Evolutionary conservation across 2,329 filamentous ascomycete genomes (phyloP).

Genomic region (Blastomyces emzantsi): DNA sequence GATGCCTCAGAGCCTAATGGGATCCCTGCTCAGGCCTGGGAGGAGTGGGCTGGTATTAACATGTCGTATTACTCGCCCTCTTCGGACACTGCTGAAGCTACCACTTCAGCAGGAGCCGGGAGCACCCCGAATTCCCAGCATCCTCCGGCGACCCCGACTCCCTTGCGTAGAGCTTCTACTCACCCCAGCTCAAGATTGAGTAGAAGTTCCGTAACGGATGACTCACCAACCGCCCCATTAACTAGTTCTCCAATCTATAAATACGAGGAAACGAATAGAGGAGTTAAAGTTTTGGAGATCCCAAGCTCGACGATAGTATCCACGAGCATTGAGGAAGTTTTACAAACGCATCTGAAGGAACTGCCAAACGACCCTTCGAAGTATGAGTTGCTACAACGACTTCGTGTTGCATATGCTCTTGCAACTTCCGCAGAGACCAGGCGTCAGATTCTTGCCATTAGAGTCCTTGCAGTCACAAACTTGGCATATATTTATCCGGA

Average conservation of each 20-base stretch:
- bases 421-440: conserved; percentile 55
- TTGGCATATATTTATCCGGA: conserved; percentile 84
- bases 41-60: conserved; percentile 71
- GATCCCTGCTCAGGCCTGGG: conserved; percentile 45
- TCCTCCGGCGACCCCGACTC: conserved; percentile 61
- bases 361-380: conserved; percentile 58
- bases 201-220: conserved; percentile 36
- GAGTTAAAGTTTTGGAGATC: conserved; percentile 54
- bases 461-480: conserved; percentile 81
- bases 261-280: conserved; percentile 30
- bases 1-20: conserved; percentile 25
- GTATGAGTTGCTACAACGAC: conserved; percentile 76
- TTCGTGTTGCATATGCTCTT: conserved; percentile 77
- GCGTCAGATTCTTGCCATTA: conserved; percentile 67
- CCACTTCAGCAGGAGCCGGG: conserved; percentile 34
- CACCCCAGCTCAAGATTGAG: conserved; percentile 45
- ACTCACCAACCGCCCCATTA: conserved; percentile 43
- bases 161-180: conserved; percentile 56
- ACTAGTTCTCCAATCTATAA: conserved; percentile 30
- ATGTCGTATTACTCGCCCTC: conserved; percentile 63
- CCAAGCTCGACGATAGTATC: conserved; percentile 42
- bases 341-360: conserved; percentile 44
- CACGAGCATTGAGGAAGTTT: conserved; percentile 29
- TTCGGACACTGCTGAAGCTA: conserved; percentile 24
- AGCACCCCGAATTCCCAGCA: conserved; percentile 32